Evolutionary conservation across 2,329 filamentous ascomycete species (phyloP), one percentile per base, ranked within the genome.

Genomic region (Colletotrichum aenigma): DNA sequence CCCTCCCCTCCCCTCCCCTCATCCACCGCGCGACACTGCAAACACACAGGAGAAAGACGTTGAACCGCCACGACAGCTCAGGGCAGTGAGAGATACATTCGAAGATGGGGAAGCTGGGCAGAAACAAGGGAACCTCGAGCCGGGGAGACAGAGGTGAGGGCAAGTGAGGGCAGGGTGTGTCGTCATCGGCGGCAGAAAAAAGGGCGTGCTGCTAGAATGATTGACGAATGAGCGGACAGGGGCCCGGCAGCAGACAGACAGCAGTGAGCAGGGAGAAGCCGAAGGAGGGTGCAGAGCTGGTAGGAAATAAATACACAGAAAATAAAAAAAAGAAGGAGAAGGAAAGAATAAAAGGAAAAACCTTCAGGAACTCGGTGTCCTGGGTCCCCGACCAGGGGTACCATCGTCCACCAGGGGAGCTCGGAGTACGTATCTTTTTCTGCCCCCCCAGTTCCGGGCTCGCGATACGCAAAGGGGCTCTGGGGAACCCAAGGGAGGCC

Each of bases 401-500:
- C 8, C 36, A 61, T 52, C n/a, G 18, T 48, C 16, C 21, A 71
- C 38, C 67, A 62, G 52, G 65, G 36, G 24, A 55, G 26, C 43
- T 15, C 28, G 7, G 18, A 34, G 7, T 68, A 75, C 73, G 70
- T 75, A 73, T 34, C 48, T 48, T 9, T n/a, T 38, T 18, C 43
- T 34, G 18, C 60, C 26, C n/a, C 56, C 30, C 61, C 30, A 26
- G 30, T 52, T 56, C 48, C 48, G 34, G 71, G 48, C 60, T 60
- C 61, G 21, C 34, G 21, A 72, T 60, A 30, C 30, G 32, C 56
- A 73, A 61, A 73, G 36, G 43, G 69, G 62, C 69, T 60, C 56
- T 43, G 56, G 62, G 69, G 69, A 64, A 68, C 56, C 43, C 70
- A 36, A 68, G 69, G 70, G 70, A 64, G 43, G 64, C 73, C 70